Base-by-base conservation (phyloP, 345 rosid species). In the Ceriops tagal region DNA sequence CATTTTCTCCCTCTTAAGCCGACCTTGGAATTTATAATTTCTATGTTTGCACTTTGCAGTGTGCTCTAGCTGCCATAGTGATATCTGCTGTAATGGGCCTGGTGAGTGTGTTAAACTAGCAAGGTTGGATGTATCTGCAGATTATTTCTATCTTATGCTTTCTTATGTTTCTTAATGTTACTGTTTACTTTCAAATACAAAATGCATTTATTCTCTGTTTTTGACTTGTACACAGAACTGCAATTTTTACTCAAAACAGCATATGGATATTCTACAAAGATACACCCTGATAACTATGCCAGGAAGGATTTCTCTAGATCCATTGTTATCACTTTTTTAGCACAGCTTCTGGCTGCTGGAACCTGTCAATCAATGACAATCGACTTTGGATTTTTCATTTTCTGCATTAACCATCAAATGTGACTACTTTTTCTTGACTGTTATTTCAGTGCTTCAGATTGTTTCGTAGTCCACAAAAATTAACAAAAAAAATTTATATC, bases 1-100 rank as follows among this genome's bases (percentile, higher is more conserved):
- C 59, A 11, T 56, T 56, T 24, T 11, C 18, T 56, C 47, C 11
- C 18, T 43, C 49, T 43, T 43, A 15, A 69, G 60, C 78, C 81
- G 71, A 84, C 69, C 69, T 39, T 39, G 20, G 56, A 62, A 51
- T 65, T 21, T 69, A 71, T 53, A 69, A 21, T 66, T 69, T 79
- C 58, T 52, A 20, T 75, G 52, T 28, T 73, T 6, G 11, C 59
- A 24, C 37, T 56, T 72, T 79, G 61, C 96, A 96, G 99, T 96
- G 98, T 84, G 89, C 89, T 57, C 82, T 96, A 75, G 99, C 99
- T 72, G 98, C 99, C 60, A 92, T 96, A 64, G 98, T 96, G 20
- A 78, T 86, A 64, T 89, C 98, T 71, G 99, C 98, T 65, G 99
- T 96, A 21, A 89, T 89, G 80, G 86, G 93, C 75, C 82, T 92